Evolutionary conservation across 2,329 filamentous ascomycete genomes (phyloP), one percentile per base, ranked within the genome.

Genomic region (Blastomyces silverae): DNA sequence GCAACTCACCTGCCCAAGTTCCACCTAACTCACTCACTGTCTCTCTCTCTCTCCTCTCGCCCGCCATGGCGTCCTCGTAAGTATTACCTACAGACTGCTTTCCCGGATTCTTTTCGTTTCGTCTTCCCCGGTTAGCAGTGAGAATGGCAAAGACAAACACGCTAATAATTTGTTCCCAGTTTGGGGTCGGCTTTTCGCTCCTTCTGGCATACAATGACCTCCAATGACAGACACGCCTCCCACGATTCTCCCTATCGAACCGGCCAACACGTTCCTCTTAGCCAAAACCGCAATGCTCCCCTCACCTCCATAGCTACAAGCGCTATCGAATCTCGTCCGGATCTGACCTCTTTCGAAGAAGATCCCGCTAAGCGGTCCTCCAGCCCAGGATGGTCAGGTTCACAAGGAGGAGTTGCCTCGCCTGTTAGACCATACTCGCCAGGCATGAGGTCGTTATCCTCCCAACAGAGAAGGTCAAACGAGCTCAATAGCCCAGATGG

Each of bases 141-240:
- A 44, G 28, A 15, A 56, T 58, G 37, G 37, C n/a, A n/a, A n/a
- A n/a, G n/a, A n/a, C n/a, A n/a, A n/a, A n/a, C n/a, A n/a, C n/a
- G n/a, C n/a, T n/a, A 28, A 28, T 28, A 8, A 10, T 37, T 25
- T 44, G 3, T 17, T 28, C 57, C 34, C 70, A 88, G 88, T 73
- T 78, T 93, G 74, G 84, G 86, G 71, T 84, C 84, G 71, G 86
- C 89, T 78, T 89, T 94, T 79, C 89, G 89, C 79, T 90, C 89
- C 67, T 93, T 99, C 81, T 99, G 94, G 94, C 94, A 97, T 83
- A 87, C 89, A 71, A 94, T 89, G 84, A 89, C 86, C 75, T 88
- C 86, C 69, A 84, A 87, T 73, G 84, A 87, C 81, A 96, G 94
- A 67, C 87, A 99, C 81, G 96, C 94, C 69, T 89, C 87, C 67